Evolutionary conservation across 768 basidiomycete species (phyloP).

Genomic region (Jaapia argillacea): DNA sequence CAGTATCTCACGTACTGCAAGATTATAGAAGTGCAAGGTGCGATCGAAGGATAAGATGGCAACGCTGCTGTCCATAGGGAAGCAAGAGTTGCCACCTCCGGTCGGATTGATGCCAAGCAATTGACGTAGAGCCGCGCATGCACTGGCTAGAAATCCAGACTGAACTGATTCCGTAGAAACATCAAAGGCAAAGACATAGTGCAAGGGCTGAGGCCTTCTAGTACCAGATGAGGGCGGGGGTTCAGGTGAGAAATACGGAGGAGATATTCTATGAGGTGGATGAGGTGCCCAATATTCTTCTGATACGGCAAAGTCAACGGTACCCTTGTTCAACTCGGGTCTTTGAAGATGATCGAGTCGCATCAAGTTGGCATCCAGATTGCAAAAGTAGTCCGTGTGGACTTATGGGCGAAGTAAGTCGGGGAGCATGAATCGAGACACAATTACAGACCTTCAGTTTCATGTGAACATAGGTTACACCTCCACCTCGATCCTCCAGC

Average conservation of each 20-base stretch:
- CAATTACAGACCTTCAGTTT: slow-evolving; percentile 89
- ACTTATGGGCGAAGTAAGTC: slow-evolving; percentile 33
- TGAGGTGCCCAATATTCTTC: slow-evolving; percentile 80
- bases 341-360: slow-evolving; percentile 74
- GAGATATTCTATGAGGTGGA: slow-evolving; percentile 41
- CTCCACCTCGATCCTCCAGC: slow-evolving; percentile 80
- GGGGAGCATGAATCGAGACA: slow-evolving; percentile 15
- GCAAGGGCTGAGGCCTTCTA: slow-evolving; percentile 53
- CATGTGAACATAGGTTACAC: slow-evolving; percentile 83
- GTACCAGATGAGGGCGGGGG: slow-evolving; percentile 31
- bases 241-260: slow-evolving; percentile 43
- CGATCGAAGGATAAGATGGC: slow-evolving; percentile 79
- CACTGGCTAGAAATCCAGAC: slow-evolving; percentile 59
- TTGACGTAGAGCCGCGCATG: slow-evolving; percentile 49
- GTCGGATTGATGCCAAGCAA: slow-evolving; percentile 8
- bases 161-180: slow-evolving; percentile 59
- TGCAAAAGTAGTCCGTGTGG: slow-evolving; percentile 71
- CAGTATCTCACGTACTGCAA: slow-evolving; percentile 51
- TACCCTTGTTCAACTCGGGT: slow-evolving; percentile 84
- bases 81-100: slow-evolving; percentile 31
- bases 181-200: slow-evolving; percentile 83
- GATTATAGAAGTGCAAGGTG: slow-evolving; percentile 79
- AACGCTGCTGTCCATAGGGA: slow-evolving; percentile 46
- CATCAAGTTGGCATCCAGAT: slow-evolving; percentile 66
- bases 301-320: slow-evolving; percentile 76